Conservation (phyloP, 179 eudicot genomes). For the Camellia oleifera region DNA sequence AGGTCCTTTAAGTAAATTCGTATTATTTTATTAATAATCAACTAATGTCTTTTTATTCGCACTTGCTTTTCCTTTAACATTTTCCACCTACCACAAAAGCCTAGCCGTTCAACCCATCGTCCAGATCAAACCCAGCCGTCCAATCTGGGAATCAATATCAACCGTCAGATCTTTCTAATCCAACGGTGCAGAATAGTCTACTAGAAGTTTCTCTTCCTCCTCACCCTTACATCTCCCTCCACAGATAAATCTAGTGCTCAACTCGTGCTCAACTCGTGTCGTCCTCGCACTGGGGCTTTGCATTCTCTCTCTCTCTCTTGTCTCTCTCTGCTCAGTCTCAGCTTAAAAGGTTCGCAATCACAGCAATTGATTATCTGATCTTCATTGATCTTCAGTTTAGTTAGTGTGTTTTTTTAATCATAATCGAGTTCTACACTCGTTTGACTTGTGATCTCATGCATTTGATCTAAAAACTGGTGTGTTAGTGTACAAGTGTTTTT, state of each 20-base stretch:
- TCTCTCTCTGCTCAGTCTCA: not conserved
- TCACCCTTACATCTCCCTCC: not conserved
- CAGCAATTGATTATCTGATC: not conserved
- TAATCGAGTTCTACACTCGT: not conserved
- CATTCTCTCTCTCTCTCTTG: not conserved
- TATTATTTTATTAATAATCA: not conserved
- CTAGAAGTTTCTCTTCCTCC: not conserved
- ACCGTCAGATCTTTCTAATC: not conserved
- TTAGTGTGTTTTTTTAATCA: not conserved
- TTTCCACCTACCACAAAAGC: constrained; percentile 7
- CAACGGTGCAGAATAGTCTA: not conserved
- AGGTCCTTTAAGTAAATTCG: not conserved
- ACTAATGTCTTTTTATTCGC: not conserved
- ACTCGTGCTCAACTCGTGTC: constrained; percentile 9
- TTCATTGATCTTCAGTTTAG: not conserved
- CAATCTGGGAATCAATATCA: not conserved
- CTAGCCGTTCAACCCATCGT: not conserved
- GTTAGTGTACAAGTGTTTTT: not conserved
- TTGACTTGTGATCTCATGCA: not conserved
- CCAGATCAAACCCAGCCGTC: constrained; percentile 4
- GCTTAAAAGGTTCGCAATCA: not conserved
- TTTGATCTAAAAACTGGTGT: not conserved
- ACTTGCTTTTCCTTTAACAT: not conserved
- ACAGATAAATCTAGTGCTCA: too few species aligned
- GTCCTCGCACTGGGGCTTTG: not conserved